phyloP scores from a whole-genome alignment of 177 flowering plant genomes.

The Telopea speciosissima region DNA sequence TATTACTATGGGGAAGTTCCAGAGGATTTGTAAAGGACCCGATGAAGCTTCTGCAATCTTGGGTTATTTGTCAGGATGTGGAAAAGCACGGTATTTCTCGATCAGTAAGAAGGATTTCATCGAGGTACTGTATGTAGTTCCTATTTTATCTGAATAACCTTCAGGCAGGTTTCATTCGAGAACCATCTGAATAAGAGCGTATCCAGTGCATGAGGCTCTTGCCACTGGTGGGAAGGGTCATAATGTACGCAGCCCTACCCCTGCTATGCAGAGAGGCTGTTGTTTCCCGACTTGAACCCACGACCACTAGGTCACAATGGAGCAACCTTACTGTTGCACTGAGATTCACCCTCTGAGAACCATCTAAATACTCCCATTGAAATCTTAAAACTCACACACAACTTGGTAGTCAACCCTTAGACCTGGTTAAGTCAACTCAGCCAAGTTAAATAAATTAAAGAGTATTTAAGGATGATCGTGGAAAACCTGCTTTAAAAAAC shows the following conservation, averaged over 20 bases:
- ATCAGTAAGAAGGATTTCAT: constrained; percentile 40
- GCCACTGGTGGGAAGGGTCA: too few species aligned
- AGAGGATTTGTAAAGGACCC: constrained; percentile 49
- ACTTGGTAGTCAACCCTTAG: not conserved
- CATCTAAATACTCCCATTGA: not conserved
- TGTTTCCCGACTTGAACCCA: too few species aligned
- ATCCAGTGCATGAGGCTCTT: too few species aligned
- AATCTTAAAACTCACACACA: not conserved
- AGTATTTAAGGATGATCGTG: not conserved
- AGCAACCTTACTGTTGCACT: too few species aligned
- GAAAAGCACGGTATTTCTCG: constrained; percentile 50
- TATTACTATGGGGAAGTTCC: constrained; percentile 54
- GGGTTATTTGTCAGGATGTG: constrained; percentile 53
- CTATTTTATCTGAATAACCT: constrained; percentile 3
- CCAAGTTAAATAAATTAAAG: not conserved
- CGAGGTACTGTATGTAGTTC: constrained; percentile 41
- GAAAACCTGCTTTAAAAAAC: not conserved
- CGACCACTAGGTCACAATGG: too few species aligned
- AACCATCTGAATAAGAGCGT: not conserved
- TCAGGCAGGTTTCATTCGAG: not conserved
- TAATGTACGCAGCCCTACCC: too few species aligned
- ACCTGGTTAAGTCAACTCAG: not conserved
- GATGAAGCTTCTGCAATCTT: constrained; percentile 59
- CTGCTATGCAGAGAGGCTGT: too few species aligned
- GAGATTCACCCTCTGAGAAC: too few species aligned